These are phyloP conservation scores for Podaxis mareebaensis DNA, from an alignment of 768 basidiomycete genomes.

Conservation along the genomic window DNA sequence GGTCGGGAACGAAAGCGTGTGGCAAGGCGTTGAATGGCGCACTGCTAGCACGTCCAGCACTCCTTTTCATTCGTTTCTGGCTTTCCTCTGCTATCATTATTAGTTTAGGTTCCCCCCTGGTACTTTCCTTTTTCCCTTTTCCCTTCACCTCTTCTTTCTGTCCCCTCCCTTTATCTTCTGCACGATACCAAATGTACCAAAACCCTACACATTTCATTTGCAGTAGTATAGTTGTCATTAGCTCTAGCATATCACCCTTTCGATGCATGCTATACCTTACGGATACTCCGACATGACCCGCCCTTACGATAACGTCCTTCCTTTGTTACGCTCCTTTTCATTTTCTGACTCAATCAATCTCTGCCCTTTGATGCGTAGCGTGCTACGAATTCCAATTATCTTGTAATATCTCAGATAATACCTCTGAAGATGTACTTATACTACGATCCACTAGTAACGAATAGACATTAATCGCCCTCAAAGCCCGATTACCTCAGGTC, in stretches of 20 bases:
- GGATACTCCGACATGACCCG: slow-evolving; percentile 3
- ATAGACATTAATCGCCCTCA: neutral
- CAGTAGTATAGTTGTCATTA: slow-evolving; percentile 14
- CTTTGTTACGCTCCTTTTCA: neutral
- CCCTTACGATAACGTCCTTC: neutral
- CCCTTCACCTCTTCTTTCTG: neutral
- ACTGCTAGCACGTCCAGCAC: neutral
- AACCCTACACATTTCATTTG: slow-evolving; percentile 12
- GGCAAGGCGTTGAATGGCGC: slow-evolving; percentile 51
- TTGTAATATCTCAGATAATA: neutral
- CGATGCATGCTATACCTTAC: neutral
- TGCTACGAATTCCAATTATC: neutral
- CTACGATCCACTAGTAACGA: neutral
- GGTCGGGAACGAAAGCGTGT: slow-evolving; percentile 74
- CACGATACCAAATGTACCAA: slow-evolving; percentile 11
- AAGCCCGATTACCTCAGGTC: neutral
- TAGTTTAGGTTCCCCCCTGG: neutral
- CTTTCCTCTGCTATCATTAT: slow-evolving; percentile 15
- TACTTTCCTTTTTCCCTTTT: neutral
- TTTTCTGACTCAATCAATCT: neutral
- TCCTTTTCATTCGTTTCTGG: neutral
- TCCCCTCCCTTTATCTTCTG: neutral
- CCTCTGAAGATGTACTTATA: neutral
- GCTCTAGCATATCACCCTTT: slow-evolving; percentile 1
- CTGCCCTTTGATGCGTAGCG: neutral